A percentile compares a stretch with the other conserved stretches of the same genome.
Conservation (phyloP, 495 filamentous ascomycete species). For the Neurospora sp. region DNA sequence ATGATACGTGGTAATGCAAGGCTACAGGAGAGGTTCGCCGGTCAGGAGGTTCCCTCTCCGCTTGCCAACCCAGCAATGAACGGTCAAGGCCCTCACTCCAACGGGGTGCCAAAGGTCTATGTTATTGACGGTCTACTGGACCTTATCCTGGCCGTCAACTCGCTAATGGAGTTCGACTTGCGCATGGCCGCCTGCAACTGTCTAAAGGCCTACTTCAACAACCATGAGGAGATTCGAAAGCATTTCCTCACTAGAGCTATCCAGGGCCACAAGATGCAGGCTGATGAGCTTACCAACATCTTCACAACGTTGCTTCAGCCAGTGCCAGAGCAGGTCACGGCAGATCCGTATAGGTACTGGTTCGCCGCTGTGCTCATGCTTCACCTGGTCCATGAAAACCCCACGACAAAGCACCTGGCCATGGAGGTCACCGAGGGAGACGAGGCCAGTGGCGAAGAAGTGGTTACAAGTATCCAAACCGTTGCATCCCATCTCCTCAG, state of each 20-base stretch:
- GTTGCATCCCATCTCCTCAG: constrained; percentile 69
- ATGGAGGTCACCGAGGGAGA: constrained; percentile 83
- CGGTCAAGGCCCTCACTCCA: constrained; percentile 25
- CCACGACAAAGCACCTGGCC: constrained; percentile 66
- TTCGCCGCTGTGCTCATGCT: constrained; percentile 84
- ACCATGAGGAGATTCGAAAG: constrained; percentile 63
- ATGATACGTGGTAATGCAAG: constrained; percentile 71
- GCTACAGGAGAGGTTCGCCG: constrained; percentile 81
- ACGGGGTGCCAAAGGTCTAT: constrained; percentile 55
- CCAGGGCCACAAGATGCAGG: constrained; percentile 67
- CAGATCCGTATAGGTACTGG: constrained; percentile 85
- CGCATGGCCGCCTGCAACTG: constrained; percentile 80
- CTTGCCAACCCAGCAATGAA: constrained; percentile 33
- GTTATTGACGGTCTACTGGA: constrained; percentile 94
- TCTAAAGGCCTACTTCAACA: constrained; percentile 81
- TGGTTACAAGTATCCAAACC: constrained; percentile 85
- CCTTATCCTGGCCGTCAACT: constrained; percentile 58
- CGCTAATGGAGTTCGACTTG: constrained; percentile 61
- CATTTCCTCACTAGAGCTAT: constrained; percentile 87
- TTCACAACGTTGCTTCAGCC: constrained; percentile 67
- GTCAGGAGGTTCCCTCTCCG: constrained; percentile 57
- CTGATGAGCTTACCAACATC: constrained; percentile 83
- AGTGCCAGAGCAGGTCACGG: constrained; percentile 42
- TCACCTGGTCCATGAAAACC: constrained; percentile 77
- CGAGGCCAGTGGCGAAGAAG: constrained; percentile 83